A percentile compares a stretch with the other conserved stretches of the same genome.
These are phyloP conservation scores for Euphorbia peplus DNA, from an alignment of 345 rosid genomes.

Conservation along the genomic window DNA sequence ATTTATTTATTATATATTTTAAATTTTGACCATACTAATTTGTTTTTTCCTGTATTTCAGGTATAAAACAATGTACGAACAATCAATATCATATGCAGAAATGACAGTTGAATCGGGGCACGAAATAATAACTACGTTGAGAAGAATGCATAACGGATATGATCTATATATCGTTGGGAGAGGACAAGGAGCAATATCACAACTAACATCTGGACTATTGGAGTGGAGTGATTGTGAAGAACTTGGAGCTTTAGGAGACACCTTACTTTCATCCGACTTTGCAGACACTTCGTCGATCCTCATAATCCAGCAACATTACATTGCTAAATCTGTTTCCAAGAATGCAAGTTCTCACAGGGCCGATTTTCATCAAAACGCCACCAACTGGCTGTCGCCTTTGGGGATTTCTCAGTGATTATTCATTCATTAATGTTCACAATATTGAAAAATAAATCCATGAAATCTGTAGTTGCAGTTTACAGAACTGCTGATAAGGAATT, in stretches of 20 bases:
- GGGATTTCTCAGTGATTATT: neutral
- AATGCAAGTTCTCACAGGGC: neutral
- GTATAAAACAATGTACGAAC: conserved; percentile 27
- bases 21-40: too few species aligned
- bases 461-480: too few species aligned
- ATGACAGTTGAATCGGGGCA: conserved; percentile 17
- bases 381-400: neutral
- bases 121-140: conserved; percentile 17
- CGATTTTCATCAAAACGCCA: neutral
- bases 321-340: neutral
- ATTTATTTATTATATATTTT: too few species aligned
- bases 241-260: conserved; percentile 34
- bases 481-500: too few species aligned
- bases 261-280: conserved; percentile 22
- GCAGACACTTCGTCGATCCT: conserved; percentile 28
- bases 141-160: conserved; percentile 1
- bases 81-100: conserved; percentile 29
- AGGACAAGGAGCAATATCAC: conserved; percentile 15
- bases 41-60: too few species aligned
- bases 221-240: conserved; percentile 34
- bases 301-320: conserved; percentile 30
- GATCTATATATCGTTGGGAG: conserved; percentile 43
- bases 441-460: too few species aligned
- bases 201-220: conserved; percentile 25
- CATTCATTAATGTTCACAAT: too few species aligned